Conservation (phyloP, 345 rosid genomes). For the Acer negundo region DNA sequence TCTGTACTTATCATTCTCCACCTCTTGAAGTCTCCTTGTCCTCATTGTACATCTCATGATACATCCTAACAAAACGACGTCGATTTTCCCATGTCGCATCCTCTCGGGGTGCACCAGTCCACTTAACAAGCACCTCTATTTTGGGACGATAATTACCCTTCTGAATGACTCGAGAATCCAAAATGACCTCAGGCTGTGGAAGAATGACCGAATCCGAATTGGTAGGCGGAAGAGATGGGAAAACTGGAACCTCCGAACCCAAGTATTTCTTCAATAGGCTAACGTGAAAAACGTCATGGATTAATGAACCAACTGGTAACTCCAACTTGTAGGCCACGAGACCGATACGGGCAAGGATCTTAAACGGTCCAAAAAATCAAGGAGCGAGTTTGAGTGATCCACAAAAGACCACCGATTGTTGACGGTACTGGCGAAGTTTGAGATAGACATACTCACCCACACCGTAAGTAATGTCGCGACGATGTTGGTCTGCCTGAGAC, state of each 20-base stretch:
- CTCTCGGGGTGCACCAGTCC: too few species aligned
- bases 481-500: not conserved
- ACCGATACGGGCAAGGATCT: not conserved
- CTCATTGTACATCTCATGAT: not conserved
- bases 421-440: not conserved
- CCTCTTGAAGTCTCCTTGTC: not conserved
- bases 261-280: too few species aligned
- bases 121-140: too few species aligned
- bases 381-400: not conserved
- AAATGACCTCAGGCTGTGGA: not conserved
- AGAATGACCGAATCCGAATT: not conserved
- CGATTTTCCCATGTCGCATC: too few species aligned
- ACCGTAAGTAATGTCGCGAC: accelerated
- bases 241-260: not conserved
- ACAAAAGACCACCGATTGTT: too few species aligned
- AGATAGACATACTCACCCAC: not conserved
- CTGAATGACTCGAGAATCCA: not conserved
- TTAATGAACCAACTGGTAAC: not conserved
- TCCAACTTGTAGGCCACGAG: not conserved
- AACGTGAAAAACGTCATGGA: too few species aligned
- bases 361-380: not conserved
- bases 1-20: not conserved
- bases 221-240: not conserved
- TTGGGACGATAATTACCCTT: not conserved
- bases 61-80: not conserved